These are phyloP conservation scores for Ochromonas danica DNA, from an alignment of 108 stramenopile genomes.

Conservation along the genomic window DNA sequence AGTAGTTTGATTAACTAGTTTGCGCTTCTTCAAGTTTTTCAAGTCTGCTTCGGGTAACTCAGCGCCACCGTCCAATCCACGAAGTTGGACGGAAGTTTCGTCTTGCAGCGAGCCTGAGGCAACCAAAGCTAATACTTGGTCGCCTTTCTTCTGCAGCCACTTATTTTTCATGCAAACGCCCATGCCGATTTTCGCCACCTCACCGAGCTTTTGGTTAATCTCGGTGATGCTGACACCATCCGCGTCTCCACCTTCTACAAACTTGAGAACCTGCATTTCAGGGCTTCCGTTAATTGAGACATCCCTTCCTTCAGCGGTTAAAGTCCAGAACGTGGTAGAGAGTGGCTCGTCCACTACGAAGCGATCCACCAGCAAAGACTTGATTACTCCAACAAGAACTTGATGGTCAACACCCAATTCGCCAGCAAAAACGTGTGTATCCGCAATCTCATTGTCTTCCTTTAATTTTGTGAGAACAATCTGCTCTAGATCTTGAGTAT, in stretches of 20 bases:
- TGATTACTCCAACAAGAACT: conserved; percentile 73
- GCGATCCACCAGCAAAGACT: conserved; percentile 73
- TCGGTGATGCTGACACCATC: conserved; percentile 63
- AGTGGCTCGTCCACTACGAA: conserved; percentile 67
- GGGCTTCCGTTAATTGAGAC: conserved; percentile 75
- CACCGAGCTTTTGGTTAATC: conserved; percentile 67
- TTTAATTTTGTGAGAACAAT: too few relatives aligned
- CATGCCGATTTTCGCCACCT: conserved; percentile 84
- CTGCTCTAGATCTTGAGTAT: too few relatives aligned
- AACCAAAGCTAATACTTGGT: not conserved
- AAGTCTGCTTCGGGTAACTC: conserved; percentile 28
- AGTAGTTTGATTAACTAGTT: conserved; percentile 63
- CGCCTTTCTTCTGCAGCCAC: conserved; percentile 83
- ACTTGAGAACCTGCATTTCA: conserved; percentile 63
- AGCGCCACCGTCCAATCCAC: too few relatives aligned
- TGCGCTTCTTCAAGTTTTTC: conserved; percentile 59
- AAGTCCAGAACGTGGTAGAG: conserved; percentile 62
- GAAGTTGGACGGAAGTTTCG: not conserved
- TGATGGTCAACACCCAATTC: conserved; percentile 85
- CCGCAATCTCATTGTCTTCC: too few relatives aligned
- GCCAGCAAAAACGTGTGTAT: too few relatives aligned
- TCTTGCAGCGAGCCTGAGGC: not conserved
- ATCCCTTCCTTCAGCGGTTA: conserved; percentile 69
- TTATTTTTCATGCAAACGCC: conserved; percentile 88
- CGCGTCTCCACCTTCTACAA: conserved; percentile 40